phyloP scores from a whole-genome alignment of 2,329 filamentous ascomycete genomes.

The Verticillium albo-atrum region DNA sequence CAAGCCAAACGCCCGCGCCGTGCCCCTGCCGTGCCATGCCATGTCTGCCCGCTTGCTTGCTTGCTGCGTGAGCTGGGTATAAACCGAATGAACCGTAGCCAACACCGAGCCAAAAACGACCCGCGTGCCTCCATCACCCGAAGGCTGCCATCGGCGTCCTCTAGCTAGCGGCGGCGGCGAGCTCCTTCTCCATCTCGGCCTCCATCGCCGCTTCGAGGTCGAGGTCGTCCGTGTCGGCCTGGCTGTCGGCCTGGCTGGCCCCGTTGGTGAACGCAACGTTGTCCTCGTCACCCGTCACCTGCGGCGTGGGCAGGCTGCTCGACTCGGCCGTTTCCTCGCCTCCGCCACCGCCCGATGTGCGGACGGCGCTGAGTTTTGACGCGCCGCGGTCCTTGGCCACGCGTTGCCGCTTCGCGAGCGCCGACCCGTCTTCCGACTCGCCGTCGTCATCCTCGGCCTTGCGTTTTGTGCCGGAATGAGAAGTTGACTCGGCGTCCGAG shows the following conservation, averaged over 20 bases:
- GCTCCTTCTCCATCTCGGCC: conserved; percentile 46
- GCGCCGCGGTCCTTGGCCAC: conserved; percentile 38
- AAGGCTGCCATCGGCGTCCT: neutral
- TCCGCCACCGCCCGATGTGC: conserved; percentile 31
- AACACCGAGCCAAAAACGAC: neutral
- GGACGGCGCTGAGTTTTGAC: conserved; percentile 41
- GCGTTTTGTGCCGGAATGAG: conserved; percentile 8
- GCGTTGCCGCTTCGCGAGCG: conserved; percentile 47
- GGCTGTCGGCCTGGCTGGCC: neutral
- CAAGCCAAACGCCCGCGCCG: neutral
- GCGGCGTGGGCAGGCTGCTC: conserved; percentile 34
- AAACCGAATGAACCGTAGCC: neutral
- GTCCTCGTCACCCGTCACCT: conserved; percentile 37
- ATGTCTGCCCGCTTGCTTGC: neutral
- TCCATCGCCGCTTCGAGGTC: conserved; percentile 61
- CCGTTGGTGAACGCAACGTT: conserved; percentile 15
- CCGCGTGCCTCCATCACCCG: neutral
- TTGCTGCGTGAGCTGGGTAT: neutral
- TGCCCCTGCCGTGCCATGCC: neutral
- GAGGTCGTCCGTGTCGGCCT: conserved; percentile 49
- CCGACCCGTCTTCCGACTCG: conserved; percentile 17
- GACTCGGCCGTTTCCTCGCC: conserved; percentile 15
- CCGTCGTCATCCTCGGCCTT: conserved; percentile 15
- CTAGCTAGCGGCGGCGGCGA: neutral
- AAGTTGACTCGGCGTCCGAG: neutral